phyloP scores from a whole-genome alignment of 768 basidiomycete species.

The Cystobasidium ongulense region DNA sequence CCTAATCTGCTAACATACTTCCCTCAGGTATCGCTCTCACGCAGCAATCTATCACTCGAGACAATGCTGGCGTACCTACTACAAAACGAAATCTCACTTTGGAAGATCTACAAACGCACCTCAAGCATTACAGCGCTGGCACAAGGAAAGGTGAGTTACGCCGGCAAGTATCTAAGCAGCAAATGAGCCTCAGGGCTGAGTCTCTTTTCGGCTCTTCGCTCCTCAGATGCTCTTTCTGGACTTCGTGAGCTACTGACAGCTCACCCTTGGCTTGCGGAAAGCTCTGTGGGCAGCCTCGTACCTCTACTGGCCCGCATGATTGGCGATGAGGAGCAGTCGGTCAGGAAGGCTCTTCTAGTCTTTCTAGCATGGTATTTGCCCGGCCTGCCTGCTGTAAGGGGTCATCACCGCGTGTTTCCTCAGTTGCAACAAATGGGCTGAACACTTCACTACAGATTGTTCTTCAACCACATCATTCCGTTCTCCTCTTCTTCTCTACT shows the following conservation, averaged over 20 bases:
- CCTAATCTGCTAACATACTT: neutral
- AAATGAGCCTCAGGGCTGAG: too few relatives aligned
- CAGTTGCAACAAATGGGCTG: too few relatives aligned
- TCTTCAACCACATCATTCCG: slow-evolving; percentile 19
- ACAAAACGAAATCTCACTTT: slow-evolving; percentile 26
- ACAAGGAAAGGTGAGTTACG: slow-evolving; percentile 8
- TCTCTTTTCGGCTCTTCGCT: neutral
- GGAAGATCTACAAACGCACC: slow-evolving; percentile 21
- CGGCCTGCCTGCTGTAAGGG: neutral
- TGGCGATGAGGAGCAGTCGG: slow-evolving; percentile 5
- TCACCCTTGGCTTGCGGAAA: neutral
- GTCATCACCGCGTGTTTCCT: neutral
- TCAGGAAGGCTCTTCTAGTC: neutral
- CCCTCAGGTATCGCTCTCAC: slow-evolving; percentile 11
- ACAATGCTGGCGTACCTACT: slow-evolving; percentile 19
- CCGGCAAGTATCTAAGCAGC: neutral
- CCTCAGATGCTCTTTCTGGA: slow-evolving; percentile 16
- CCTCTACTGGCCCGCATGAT: slow-evolving; percentile 9
- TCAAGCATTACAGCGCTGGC: slow-evolving; percentile 22
- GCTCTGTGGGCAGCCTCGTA: neutral
- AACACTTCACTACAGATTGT: neutral
- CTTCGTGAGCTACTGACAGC: slow-evolving; percentile 13
- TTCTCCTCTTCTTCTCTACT: slow-evolving; percentile 71
- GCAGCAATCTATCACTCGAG: slow-evolving; percentile 15
- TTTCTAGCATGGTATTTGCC: slow-evolving; percentile 4